Evolutionary conservation across 306 rosid species (phyloP).

Genomic region (Sindora glabra): DNA sequence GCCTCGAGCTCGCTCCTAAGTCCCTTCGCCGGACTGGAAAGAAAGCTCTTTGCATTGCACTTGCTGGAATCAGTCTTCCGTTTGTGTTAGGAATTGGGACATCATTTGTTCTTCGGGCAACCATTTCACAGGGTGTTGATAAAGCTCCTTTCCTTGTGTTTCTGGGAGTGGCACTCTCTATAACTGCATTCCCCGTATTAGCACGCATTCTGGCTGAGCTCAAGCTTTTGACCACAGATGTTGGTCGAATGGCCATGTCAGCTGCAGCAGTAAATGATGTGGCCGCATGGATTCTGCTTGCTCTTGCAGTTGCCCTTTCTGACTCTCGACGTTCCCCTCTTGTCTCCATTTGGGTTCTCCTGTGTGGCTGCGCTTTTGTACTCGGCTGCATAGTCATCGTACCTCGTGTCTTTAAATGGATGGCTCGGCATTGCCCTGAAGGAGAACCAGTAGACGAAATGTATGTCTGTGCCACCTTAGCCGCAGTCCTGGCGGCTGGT

Average conservation of each 20-base stretch:
- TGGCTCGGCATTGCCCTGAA: constrained; percentile 37
- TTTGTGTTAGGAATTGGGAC: constrained; percentile 62
- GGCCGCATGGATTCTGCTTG: constrained; percentile 71
- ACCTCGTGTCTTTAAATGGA: constrained; percentile 39
- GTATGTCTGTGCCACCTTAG: constrained; percentile 44
- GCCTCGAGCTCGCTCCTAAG: constrained; percentile 48
- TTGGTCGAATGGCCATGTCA: constrained; percentile 67
- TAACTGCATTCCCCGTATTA: constrained; percentile 68
- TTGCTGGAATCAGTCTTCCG: constrained; percentile 56
- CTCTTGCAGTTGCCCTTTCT: constrained; percentile 59
- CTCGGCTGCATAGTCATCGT: constrained; percentile 4
- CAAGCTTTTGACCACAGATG: constrained; percentile 51
- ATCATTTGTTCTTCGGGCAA: constrained; percentile 36
- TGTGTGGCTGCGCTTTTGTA: constrained; percentile 35
- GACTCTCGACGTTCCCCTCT: constrained; percentile 32
- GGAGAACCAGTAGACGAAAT: constrained; percentile 47
- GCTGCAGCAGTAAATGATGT: constrained; percentile 81
- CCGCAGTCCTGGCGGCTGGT: constrained; percentile 52
- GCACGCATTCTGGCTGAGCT: constrained; percentile 74
- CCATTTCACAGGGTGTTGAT: constrained; percentile 41
- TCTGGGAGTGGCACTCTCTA: constrained; percentile 70
- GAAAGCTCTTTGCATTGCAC: constrained; percentile 47
- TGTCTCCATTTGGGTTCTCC: constrained; percentile 48
- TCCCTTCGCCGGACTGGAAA: constrained; percentile 52
- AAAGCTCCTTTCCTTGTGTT: constrained; percentile 53